Conservation (phyloP, 164 flowering plant genomes). For the Vitis labrusca region DNA sequence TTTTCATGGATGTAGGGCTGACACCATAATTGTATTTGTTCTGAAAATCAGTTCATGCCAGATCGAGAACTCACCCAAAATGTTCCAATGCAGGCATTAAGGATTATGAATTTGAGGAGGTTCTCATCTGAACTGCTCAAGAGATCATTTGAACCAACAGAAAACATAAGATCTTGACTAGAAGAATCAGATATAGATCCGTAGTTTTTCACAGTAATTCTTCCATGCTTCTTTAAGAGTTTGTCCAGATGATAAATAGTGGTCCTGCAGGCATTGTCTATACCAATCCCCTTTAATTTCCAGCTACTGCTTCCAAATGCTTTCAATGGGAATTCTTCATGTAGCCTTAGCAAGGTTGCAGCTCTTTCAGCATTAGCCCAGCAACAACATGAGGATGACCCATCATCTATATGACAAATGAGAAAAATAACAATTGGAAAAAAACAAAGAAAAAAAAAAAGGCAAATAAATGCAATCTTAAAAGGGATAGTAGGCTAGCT, state of each 20-base stretch:
- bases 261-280: conserved; percentile 13
- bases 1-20: neutral
- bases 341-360: conserved; percentile 48
- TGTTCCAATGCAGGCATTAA: conserved; percentile 50
- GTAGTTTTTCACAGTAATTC: conserved; percentile 48
- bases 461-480: neutral
- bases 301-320: conserved; percentile 21
- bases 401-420: conserved; percentile 57
- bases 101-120: conserved; percentile 46
- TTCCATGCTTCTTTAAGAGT: conserved; percentile 51
- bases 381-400: conserved; percentile 69
- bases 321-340: conserved; percentile 28
- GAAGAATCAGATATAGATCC: conserved; percentile 53
- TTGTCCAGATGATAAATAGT: conserved; percentile 32
- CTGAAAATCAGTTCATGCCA: too few relatives aligned
- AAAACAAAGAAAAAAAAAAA: neutral
- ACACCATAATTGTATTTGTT: too few relatives aligned
- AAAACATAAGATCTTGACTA: conserved; percentile 43
- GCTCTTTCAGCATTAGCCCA: conserved; percentile 81
- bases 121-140: conserved; percentile 50
- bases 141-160: conserved; percentile 36
- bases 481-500: neutral
- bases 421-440: neutral
- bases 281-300: conserved; percentile 15
- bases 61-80: conserved; percentile 51